Evolutionary conservation across 768 basidiomycete genomes (phyloP).

Genomic region (Serendipita sp.): DNA sequence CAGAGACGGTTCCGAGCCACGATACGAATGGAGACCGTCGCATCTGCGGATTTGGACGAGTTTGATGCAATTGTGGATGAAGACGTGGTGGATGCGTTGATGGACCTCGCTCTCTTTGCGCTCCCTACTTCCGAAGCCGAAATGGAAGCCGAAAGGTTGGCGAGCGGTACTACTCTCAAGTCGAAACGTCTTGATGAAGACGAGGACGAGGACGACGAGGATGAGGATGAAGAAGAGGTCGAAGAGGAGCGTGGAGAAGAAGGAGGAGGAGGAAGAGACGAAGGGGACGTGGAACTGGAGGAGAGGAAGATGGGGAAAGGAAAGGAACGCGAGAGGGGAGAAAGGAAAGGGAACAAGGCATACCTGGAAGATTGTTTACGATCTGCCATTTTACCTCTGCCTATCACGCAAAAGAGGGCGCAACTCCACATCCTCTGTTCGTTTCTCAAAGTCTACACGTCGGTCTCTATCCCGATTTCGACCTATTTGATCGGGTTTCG

Average conservation of each 20-base stretch:
- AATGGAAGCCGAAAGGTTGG: no score
- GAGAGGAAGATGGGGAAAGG: no score
- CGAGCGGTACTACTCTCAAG: no score
- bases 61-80: constrained; percentile 2
- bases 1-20: neutral
- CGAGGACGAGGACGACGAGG: no score
- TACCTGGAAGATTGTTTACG: neutral
- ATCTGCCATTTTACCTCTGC: neutral
- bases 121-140: neutral
- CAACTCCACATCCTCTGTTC: neutral
- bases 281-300: no score
- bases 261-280: no score
- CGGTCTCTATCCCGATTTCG: neutral
- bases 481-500: neutral
- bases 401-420: neutral
- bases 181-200: no score
- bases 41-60: neutral
- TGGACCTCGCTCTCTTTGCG: neutral
- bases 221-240: no score
- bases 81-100: neutral
- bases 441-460: neutral
- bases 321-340: no score
- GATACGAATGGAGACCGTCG: neutral
- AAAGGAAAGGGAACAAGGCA: neutral
- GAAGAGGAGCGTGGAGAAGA: no score